Base-by-base conservation (phyloP, 345 rosid genomes). In the Gossypium thurberi region DNA sequence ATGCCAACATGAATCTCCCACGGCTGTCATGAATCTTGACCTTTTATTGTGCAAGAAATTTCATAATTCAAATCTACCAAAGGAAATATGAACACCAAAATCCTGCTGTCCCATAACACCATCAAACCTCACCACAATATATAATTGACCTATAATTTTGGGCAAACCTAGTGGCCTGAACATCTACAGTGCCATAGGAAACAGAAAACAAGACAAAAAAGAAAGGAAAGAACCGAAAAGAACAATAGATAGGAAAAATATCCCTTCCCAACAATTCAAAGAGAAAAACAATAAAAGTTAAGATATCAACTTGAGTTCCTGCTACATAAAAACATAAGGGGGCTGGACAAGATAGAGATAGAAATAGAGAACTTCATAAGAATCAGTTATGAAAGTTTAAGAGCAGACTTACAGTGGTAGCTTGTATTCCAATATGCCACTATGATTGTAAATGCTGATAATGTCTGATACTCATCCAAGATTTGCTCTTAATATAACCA, bases 341-440 rank as follows among this genome's bases (percentile, higher is more conserved):
- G 2, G 61, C 61, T 10, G 13, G 61, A 13, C 3, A 10, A 56
- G 61, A 56, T 9, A 56, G 26, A n/a, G 47, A 33, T 17, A 21
- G 53, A 33, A 47, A 50, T 9, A 26, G 15, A 50, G 58, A 68
- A 28, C 58, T 9, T 20, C 3, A 26, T 28, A 10, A 26, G 8
- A 68, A 50, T 48, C 7, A 37, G 55, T 2, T n/a, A 50, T 3
- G 33, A 15, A 50, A 64, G 46, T n/a, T 63, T 4, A 10, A 72
- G 15, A 67, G 75, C 75, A 75, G 62, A 55, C 97, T 84, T 85
- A 90, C 96, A 10, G 89, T 85, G 62, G 86, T 85, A 59, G 87
- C 94, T 76, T 90, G 86, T 69, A 92, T 90, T 63, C 98, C 98
- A 78, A 95, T 76, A 92, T 18, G 71, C 89, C 87, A 42, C 87